These are phyloP conservation scores for Paspalum notatum DNA, from an alignment of 176 grass and related monocot genomes.

Conservation along the genomic window DNA sequence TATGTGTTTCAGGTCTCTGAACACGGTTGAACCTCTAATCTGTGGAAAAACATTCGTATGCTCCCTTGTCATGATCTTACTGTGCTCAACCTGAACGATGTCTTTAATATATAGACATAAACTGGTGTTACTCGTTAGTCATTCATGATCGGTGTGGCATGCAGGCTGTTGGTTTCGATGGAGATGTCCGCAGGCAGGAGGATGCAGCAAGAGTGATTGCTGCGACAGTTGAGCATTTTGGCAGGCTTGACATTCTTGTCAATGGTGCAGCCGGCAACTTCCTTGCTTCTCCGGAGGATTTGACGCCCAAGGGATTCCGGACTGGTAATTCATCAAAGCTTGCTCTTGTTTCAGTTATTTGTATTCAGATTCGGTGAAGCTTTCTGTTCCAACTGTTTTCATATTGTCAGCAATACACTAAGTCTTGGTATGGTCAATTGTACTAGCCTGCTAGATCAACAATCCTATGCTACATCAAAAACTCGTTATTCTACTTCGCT, in stretches of 20 bases:
- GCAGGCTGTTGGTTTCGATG: constrained; percentile 86
- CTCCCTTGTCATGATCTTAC: background rate
- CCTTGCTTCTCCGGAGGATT: constrained; percentile 90
- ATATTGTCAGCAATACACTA: background rate
- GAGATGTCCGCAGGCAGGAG: constrained; percentile 85
- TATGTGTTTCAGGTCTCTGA: background rate
- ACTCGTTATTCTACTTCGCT: background rate
- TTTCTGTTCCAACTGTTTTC: background rate
- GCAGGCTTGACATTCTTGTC: constrained; percentile 88
- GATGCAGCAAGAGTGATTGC: constrained; percentile 76
- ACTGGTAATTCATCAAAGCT: constrained; percentile 53
- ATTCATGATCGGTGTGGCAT: background rate
- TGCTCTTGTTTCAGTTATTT: background rate
- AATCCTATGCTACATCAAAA: background rate
- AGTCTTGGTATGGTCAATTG: background rate
- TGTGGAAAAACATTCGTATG: background rate
- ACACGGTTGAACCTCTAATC: background rate
- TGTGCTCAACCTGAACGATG: background rate
- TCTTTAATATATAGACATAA: background rate
- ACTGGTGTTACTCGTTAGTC: background rate
- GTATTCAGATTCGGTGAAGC: background rate
- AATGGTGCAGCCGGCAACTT: constrained; percentile 97
- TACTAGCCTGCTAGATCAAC: constrained; percentile 9
- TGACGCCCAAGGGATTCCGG: constrained; percentile 86
- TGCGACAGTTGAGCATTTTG: constrained; percentile 67